phyloP scores from a whole-genome alignment of 1,139 yeast species.

The Dujonia santamariae region DNA sequence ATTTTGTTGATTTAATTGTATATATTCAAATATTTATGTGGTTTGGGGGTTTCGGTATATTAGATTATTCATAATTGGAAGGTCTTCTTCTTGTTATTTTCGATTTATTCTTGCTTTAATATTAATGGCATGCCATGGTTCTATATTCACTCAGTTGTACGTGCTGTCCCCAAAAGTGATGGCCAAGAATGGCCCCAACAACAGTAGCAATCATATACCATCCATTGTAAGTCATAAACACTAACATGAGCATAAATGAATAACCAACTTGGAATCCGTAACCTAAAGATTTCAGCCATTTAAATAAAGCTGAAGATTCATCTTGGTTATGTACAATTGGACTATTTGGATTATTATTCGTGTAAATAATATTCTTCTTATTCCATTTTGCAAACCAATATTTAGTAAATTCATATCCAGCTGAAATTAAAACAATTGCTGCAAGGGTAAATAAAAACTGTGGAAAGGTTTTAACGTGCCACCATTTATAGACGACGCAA shows the following conservation, averaged over 20 bases:
- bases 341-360: conserved; percentile 10
- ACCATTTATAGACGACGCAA: conserved; percentile 73
- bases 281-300: conserved; percentile 36
- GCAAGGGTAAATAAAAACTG: conserved; percentile 54
- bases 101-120: neutral
- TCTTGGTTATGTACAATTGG: neutral
- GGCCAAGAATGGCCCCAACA: conserved; percentile 66
- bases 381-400: conserved; percentile 33
- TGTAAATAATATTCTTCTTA: conserved; percentile 10
- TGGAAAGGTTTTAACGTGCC: conserved; percentile 61
- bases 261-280: conserved; percentile 77
- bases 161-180: conserved; percentile 58
- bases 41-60: too few species aligned
- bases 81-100: too few species aligned
- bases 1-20: too few species aligned
- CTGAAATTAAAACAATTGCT: conserved; percentile 47
- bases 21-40: too few species aligned
- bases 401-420: conserved; percentile 62
- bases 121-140: conserved; percentile 49
- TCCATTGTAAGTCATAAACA: conserved; percentile 83
- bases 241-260: conserved; percentile 73
- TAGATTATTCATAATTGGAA: too few species aligned
- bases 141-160: conserved; percentile 18
- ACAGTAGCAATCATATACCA: conserved; percentile 78
- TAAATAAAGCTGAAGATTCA: conserved; percentile 16